Base-by-base conservation (phyloP, 192 early-diverging fungal genomes). In the Kickxella alabastrina region DNA sequence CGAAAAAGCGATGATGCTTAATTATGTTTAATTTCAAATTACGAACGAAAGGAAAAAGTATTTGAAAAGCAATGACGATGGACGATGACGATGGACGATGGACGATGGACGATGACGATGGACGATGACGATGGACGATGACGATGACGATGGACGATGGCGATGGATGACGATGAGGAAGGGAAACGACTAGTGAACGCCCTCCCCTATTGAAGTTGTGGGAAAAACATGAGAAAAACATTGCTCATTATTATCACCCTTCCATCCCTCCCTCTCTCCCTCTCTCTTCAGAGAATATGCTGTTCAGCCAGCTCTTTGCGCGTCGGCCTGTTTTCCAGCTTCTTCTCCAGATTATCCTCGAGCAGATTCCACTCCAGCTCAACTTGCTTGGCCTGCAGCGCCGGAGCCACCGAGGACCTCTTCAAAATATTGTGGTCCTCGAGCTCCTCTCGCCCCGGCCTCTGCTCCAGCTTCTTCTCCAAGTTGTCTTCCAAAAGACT, bases 241-340 rank as follows among this genome's bases (percentile, higher is more conserved):
- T 34, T 19, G 23, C 17, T 58, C n/a, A n/a, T n/a, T n/a, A n/a
- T n/a, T n/a, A n/a, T n/a, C n/a, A n/a, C n/a, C n/a, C n/a, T n/a
- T n/a, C n/a, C n/a, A n/a, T n/a, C n/a, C n/a, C n/a, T n/a, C n/a
- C n/a, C n/a, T n/a, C 46, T 74, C 54, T 8, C 34, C 25, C 37
- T 61, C 43, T 23, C 37, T 57, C 6, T 61, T 62, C 36, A n/a
- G n/a, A 87, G 68, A n/a, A 87, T 82, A 41, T 85, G 80, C 55
- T 67, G 77, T 6, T 78, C 63, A 15, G 79, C 71, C 10, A 86
- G 77, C 37, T 79, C 76, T 17, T 71, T 62, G 15, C 57, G 61
- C 5, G 69, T 46, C 15, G 79, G 79, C 22, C 82, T 67, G 34
- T 67, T 51, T 47, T 80, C 77, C 40, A 80, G 65, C 58, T 80